A percentile compares a stretch with the other conserved stretches of the same genome.
Conservation (phyloP, 148 eudicot genomes). For the Rheum nobile region DNA sequence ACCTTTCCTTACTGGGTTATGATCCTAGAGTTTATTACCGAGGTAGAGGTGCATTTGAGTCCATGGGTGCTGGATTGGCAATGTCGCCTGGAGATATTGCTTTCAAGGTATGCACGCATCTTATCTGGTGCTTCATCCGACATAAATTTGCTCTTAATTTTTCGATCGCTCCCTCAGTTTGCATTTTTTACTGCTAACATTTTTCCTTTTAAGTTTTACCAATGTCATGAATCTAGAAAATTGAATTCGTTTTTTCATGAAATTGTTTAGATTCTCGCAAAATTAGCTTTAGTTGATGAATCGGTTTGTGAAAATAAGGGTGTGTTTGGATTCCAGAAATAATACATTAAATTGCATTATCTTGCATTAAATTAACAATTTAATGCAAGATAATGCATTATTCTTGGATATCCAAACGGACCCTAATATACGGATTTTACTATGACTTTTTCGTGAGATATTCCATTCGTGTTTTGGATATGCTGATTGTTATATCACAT, state of each 20-base stretch:
- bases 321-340: no score
- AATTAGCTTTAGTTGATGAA: background rate
- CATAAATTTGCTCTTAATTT: background rate
- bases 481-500: background rate
- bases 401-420: no score
- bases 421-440: background rate
- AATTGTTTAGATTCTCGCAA: background rate
- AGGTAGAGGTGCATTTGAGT: conserved; percentile 97
- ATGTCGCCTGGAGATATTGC: conserved; percentile 99
- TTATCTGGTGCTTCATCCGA: background rate
- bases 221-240: background rate
- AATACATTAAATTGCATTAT: no score
- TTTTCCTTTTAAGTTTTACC: background rate
- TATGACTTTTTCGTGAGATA: background rate
- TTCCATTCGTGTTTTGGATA: background rate
- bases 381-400: no score
- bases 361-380: no score
- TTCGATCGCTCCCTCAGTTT: background rate
- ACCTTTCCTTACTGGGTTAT: conserved; percentile 90
- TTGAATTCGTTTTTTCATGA: background rate
- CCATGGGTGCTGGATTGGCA: conserved; percentile 99
- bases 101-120: conserved; percentile 49
- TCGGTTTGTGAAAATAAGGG: background rate
- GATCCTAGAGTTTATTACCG: conserved; percentile 90
- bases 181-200: background rate